phyloP scores from a whole-genome alignment of 352 stramenopile genomes.

The Pythium brassicae region DNA sequence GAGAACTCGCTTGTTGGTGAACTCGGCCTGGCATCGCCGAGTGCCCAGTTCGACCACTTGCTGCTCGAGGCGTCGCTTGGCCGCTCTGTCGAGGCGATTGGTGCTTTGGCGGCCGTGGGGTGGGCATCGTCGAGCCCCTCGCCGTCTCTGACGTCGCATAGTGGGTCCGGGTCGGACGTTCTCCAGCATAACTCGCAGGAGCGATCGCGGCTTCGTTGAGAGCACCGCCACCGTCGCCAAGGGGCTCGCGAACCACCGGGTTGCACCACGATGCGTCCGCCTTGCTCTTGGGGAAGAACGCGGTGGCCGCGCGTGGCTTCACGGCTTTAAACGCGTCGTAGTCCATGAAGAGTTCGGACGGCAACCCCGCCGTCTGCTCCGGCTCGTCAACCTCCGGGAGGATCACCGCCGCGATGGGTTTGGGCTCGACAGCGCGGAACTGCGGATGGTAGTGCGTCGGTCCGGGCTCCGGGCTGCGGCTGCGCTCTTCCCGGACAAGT shows the following conservation, averaged over 20 bases:
- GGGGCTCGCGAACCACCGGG: constrained; percentile 31
- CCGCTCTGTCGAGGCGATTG: background rate
- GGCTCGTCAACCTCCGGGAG: constrained; percentile 30
- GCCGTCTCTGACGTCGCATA: background rate
- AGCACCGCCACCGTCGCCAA: background rate
- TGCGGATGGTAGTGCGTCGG: constrained; percentile 64
- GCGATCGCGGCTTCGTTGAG: too few relatives aligned
- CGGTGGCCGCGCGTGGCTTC: constrained; percentile 37
- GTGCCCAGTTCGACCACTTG: background rate
- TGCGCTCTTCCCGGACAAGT: constrained; percentile 23
- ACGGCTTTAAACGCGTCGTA: constrained; percentile 60
- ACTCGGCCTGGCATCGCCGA: background rate
- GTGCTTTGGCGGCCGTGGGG: constrained; percentile 4
- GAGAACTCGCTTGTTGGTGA: background rate
- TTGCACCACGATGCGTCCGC: constrained; percentile 77
- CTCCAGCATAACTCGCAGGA: background rate
- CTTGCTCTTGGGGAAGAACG: constrained; percentile 54
- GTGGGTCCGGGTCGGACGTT: background rate
- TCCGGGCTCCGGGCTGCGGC: constrained; percentile 51
- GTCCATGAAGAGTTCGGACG: constrained; percentile 68
- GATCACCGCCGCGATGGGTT: constrained; percentile 37
- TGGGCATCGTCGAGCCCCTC: background rate
- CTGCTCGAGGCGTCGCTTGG: background rate
- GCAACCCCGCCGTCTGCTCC: constrained; percentile 24
- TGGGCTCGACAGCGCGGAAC: constrained; percentile 39